A percentile compares a stretch with the other conserved stretches of the same genome.
phyloP scores from a whole-genome alignment of 75 land plant genomes.

The Pinus taeda region DNA sequence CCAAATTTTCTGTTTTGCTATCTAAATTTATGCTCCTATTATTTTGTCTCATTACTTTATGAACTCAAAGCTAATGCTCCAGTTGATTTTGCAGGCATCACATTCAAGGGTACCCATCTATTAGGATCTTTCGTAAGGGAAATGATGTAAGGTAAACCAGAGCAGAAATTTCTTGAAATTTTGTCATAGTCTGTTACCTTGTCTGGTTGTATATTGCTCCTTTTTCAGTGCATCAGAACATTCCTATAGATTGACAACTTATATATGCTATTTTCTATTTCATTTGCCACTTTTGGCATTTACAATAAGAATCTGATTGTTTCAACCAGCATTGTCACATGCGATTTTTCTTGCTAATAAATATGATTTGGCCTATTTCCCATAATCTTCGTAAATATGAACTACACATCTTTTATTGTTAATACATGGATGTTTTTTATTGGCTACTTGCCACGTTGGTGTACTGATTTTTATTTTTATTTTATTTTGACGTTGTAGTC shows the following conservation, averaged over 20 bases:
- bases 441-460: background rate
- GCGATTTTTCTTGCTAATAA: background rate
- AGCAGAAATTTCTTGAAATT: background rate
- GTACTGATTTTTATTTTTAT: background rate
- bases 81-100: slow-evolving; percentile 67
- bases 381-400: background rate
- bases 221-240: background rate
- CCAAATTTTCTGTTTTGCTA: background rate
- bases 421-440: background rate
- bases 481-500: background rate
- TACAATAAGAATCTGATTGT: background rate
- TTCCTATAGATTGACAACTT: background rate
- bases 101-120: slow-evolving; percentile 98
- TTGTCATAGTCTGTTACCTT: background rate
- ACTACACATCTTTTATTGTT: background rate
- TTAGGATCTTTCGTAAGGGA: slow-evolving; percentile 96
- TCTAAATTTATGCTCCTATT: background rate
- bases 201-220: background rate
- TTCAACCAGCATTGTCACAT: background rate
- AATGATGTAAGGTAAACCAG: slow-evolving; percentile 77
- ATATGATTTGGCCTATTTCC: background rate
- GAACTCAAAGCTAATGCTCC: background rate
- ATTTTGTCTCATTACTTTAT: background rate
- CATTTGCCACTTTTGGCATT: background rate
- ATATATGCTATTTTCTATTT: too few species aligned